Evolutionary conservation across 352 stramenopile genomes (phyloP), one percentile per base, ranked within the genome.

Genomic region (Globisporangium parvum): DNA sequence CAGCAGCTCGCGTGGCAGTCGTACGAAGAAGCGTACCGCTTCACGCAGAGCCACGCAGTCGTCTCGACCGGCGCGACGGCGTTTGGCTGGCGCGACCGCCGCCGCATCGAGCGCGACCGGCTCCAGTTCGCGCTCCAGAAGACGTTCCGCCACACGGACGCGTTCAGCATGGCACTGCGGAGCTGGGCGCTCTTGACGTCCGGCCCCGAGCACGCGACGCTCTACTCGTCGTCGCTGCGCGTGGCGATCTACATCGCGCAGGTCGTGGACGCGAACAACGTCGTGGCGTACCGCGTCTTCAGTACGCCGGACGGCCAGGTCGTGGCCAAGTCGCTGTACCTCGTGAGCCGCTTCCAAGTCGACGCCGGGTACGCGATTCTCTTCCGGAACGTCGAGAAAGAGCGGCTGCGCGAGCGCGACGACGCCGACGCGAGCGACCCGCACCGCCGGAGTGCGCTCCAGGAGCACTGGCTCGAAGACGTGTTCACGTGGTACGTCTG

Each of bases 251-350:
- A 80, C 53, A 51, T 57, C 20, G 33, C 73, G 23, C 73, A 87
- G 58, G 53, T 70, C 41, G 66, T 88, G 1, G 73, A 88, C 62
- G 75, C 81, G 11, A 65, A 84, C 58, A 88, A 83, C 54, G 63
- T 88, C 17, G 63, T 87, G 47, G 70, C 71, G 51, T 75, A 77
- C 54, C 73, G 75, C 42, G 61, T 76, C 31, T 80, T 86, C 40
- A 65, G 54, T 14, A 69, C 50, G 26, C 41, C 65, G 0, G 49
- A 59, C 23, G 60, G 58, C 10, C 63, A 47, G n/a, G 47, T 41
- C 2, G 39, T 66, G 2, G 73, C 68, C 47, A 75, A 80, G 55
- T 78, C 73, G 9, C 67, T 88, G 26, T 83, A 76, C 44, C 45
- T 85, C 3, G 46, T 80, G 21, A 70, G 71, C 1, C 63, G 65